Percentiles rank a stretch among this genome's conserved stretches.
Conservation (phyloP, 768 basidiomycete species). For the Calvatia gigantea region DNA sequence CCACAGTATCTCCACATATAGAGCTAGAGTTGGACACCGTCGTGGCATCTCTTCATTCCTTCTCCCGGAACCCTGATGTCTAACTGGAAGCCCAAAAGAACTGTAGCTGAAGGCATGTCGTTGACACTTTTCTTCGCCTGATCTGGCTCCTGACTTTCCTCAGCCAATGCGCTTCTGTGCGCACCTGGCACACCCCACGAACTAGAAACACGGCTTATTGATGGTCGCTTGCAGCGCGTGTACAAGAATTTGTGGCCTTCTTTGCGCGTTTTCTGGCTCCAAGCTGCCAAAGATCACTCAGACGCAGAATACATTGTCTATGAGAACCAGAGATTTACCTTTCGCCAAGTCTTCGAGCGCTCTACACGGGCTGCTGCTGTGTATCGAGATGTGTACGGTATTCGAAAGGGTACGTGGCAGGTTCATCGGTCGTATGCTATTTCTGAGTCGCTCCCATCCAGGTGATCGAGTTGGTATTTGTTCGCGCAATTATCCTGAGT, state of each 20-base stretch:
- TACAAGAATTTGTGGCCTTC: slow-evolving; percentile 53
- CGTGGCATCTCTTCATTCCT: slow-evolving; percentile 6
- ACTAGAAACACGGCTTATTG: slow-evolving; percentile 37
- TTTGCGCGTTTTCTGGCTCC: slow-evolving; percentile 46
- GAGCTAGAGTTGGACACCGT: neutral
- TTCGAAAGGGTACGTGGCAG: slow-evolving; percentile 38
- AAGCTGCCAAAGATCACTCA: slow-evolving; percentile 27
- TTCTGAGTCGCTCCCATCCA: slow-evolving; percentile 8
- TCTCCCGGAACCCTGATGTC: slow-evolving; percentile 16
- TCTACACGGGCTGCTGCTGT: slow-evolving; percentile 34
- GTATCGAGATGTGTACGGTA: slow-evolving; percentile 37
- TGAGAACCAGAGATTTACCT: slow-evolving; percentile 43
- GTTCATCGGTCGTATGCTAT: neutral
- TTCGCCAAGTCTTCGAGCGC: slow-evolving; percentile 31
- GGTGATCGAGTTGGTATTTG: slow-evolving; percentile 44
- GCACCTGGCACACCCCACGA: slow-evolving; percentile 40
- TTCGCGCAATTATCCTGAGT: slow-evolving; percentile 47
- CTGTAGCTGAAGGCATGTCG: slow-evolving; percentile 25
- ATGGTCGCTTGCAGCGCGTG: slow-evolving; percentile 41
- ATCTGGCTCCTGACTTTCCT: neutral
- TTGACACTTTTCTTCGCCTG: neutral
- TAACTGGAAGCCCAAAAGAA: slow-evolving; percentile 28
- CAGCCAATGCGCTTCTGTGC: slow-evolving; percentile 33
- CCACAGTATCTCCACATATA: slow-evolving; percentile 3
- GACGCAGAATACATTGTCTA: slow-evolving; percentile 46